Evolutionary conservation across 768 basidiomycete genomes (phyloP).

Genomic region (Naganishia vaughanmartiniae): DNA sequence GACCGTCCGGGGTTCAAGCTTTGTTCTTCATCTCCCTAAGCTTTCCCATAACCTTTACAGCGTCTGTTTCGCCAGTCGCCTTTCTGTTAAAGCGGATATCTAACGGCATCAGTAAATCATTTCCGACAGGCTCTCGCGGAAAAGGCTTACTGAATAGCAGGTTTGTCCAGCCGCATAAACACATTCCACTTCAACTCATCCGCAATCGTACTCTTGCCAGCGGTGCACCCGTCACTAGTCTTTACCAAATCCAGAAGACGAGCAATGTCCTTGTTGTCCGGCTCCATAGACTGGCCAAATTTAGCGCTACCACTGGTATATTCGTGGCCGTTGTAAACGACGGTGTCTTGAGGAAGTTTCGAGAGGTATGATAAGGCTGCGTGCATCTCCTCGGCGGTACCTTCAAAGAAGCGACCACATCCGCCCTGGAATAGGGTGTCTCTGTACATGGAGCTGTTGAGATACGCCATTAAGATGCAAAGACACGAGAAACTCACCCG

Average conservation of each 20-base stretch:
- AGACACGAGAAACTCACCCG: constrained; percentile 56
- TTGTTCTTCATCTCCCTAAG: constrained; percentile 82
- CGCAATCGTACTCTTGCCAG: constrained; percentile 80
- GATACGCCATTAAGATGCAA: not conserved
- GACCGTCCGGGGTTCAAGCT: not conserved
- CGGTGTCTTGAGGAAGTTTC: constrained; percentile 71
- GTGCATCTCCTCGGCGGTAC: constrained; percentile 64
- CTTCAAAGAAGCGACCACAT: constrained; percentile 91
- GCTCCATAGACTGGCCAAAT: constrained; percentile 59
- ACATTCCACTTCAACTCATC: constrained; percentile 95
- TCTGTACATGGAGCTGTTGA: constrained; percentile 34
- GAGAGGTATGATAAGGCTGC: constrained; percentile 68
- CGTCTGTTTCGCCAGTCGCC: constrained; percentile 57
- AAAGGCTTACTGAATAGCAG: constrained; percentile 63
- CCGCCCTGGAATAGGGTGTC: constrained; percentile 84
- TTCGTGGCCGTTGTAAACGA: constrained; percentile 87
- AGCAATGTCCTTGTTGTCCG: constrained; percentile 57
- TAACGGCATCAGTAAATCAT: not conserved
- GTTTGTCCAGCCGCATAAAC: constrained; percentile 76
- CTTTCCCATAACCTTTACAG: constrained; percentile 67
- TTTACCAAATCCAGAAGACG: constrained; percentile 61
- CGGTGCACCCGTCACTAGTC: constrained; percentile 62
- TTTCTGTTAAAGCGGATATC: constrained; percentile 54
- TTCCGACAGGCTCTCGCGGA: not conserved
- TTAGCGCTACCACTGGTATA: constrained; percentile 73